Evolutionary conservation across 345 rosid species (phyloP).

Genomic region (Populus pruinosa): DNA sequence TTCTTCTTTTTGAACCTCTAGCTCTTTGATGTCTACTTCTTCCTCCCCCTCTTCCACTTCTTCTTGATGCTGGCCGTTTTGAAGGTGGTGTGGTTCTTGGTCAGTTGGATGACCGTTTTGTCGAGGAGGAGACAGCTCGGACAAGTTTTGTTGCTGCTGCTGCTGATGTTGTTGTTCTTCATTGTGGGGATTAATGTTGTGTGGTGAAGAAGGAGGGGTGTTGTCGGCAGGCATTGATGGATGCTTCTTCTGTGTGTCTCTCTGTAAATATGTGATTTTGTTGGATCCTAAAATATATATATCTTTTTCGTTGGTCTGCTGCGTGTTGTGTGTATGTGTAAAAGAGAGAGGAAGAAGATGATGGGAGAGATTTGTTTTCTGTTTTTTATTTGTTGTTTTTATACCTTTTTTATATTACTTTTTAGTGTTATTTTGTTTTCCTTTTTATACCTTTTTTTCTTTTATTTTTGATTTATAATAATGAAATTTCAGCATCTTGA

Average conservation of each 20-base stretch:
- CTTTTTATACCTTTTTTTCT: no score
- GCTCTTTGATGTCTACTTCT: constrained; percentile 30
- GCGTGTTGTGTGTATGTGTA: neutral
- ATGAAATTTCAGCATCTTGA: no score
- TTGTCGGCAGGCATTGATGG: constrained; percentile 70
- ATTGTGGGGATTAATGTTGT: constrained; percentile 40
- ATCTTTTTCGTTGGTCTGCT: neutral
- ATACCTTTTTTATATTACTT: no score
- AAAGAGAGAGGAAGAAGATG: neutral
- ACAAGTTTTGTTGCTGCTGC: neutral
- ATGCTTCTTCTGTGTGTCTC: neutral
- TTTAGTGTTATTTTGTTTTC: no score
- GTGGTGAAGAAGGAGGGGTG: constrained; percentile 40
- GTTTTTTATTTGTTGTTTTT: no score
- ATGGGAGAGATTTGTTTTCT: no score
- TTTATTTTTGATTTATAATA: no score
- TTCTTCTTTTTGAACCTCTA: constrained; percentile 21
- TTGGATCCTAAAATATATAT: neutral
- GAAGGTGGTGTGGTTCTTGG: neutral
- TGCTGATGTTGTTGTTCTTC: constrained; percentile 20
- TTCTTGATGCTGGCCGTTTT: neutral
- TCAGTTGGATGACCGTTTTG: constrained; percentile 18
- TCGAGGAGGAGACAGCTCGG: constrained; percentile 1
- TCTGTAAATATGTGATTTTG: neutral
- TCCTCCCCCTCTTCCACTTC: constrained; percentile 11